Percentiles rank a stretch among this genome's conserved stretches.
These are phyloP conservation scores for Nepenthes mirabilis DNA, from an alignment of 148 eudicot species.

Conservation along the genomic window DNA sequence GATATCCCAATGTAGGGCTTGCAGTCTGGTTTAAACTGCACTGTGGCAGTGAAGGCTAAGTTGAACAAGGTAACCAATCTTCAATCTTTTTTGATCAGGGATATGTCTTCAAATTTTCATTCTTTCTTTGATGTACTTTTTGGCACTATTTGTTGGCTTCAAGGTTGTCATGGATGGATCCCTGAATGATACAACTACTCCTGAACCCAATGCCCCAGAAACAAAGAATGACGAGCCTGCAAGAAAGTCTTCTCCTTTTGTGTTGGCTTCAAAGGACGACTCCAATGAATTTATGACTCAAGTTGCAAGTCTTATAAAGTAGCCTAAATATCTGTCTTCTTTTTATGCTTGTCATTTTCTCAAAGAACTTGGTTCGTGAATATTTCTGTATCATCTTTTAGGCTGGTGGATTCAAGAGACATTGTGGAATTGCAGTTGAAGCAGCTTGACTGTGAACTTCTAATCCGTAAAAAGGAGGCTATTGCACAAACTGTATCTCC, in stretches of 20 bases:
- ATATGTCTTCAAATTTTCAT: slow-evolving; percentile 7
- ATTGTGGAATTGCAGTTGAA: slow-evolving; percentile 62
- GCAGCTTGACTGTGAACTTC: slow-evolving; percentile 63
- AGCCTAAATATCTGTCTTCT: slow-evolving; percentile 5
- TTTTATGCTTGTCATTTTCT: background rate
- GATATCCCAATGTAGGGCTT: slow-evolving; percentile 8
- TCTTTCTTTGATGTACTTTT: slow-evolving; percentile 12
- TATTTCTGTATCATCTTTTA: slow-evolving; percentile 7
- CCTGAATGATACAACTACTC: slow-evolving; percentile 24
- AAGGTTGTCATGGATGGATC: slow-evolving; percentile 53
- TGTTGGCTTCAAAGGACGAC: slow-evolving; percentile 52
- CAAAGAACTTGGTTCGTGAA: no score
- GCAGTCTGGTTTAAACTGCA: slow-evolving; percentile 30
- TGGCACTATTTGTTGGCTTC: slow-evolving; percentile 17
- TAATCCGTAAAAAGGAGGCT: slow-evolving; percentile 69
- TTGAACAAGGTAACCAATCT: slow-evolving; percentile 44
- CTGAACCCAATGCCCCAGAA: slow-evolving; percentile 22
- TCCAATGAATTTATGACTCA: slow-evolving; percentile 48
- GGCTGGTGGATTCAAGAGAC: slow-evolving; percentile 85
- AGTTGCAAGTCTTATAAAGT: slow-evolving; percentile 71
- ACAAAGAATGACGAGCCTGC: slow-evolving; percentile 21
- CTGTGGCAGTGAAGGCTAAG: slow-evolving; percentile 38
- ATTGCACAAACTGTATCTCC: slow-evolving; percentile 26
- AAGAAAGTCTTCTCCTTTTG: slow-evolving; percentile 17
- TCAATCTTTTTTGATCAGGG: slow-evolving; percentile 10